Base-by-base conservation (phyloP, 768 basidiomycete genomes). In the Termitomyces eurrhizus region DNA sequence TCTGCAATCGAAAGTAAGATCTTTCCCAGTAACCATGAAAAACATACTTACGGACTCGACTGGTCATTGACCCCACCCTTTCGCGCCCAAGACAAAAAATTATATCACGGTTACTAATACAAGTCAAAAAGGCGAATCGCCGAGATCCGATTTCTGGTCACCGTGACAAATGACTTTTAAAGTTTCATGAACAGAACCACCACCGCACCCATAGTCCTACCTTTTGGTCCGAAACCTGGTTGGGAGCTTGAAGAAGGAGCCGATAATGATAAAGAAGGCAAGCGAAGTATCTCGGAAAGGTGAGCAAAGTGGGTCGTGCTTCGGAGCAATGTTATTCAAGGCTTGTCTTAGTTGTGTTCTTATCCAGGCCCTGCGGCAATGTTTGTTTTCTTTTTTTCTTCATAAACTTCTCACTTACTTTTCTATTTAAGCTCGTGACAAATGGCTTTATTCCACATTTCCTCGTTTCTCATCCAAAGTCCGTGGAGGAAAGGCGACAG, bases 391-490 rank as follows among this genome's bases (percentile, higher is more conserved):
- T 26, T 59, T 26, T 42, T 29, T n/a, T 53, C 48, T 48, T 63
- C 53, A 56, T 33, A 58, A 18, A 65, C 39, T 55, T 61, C 59
- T 62, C 7, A 37, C 55, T 59, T 56, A 58, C 42, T 52, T 60
- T 44, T 60, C 39, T 60, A 21, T 4, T 4, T 64, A 48, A 91
- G 90, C 90, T 33, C 82, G 90, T 44, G 84, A 90, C 29, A 82
- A 80, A 70, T 91, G 89, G 88, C 73, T 92, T 16, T 76, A 80
- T 49, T 80, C 80, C 14, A 82, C 79, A 16, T 90, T 92, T 63
- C 84, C 86, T 29, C 88, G 84, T 67, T 92, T 91, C 69, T 88
- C 88, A 24, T 81, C 80, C 57, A 88, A 84, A 64, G 73, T 81
- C 52, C 83, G 87, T 18, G 82, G 81, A 46, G 81, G 80, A 58